These are phyloP conservation scores for Gossypium arboreum DNA, from an alignment of 345 rosid genomes.

Conservation along the genomic window DNA sequence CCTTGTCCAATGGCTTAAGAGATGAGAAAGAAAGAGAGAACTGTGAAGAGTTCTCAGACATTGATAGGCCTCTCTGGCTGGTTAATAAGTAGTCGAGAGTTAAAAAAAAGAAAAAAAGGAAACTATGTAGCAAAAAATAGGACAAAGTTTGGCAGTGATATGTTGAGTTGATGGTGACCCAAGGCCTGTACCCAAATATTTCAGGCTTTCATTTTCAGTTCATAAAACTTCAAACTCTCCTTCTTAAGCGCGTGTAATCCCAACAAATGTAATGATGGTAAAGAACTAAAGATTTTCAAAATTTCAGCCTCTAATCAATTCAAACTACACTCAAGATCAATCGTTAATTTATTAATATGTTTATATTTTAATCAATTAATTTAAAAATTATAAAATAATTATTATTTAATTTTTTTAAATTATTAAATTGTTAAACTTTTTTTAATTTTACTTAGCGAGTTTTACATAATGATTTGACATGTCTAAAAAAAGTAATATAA, in stretches of 20 bases:
- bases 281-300: too few species aligned
- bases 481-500: too few species aligned
- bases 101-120: neutral
- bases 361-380: too few species aligned
- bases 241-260: conserved; percentile 2
- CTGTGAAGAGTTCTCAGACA: too few species aligned
- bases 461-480: too few species aligned
- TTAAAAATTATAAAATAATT: too few species aligned
- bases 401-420: too few species aligned
- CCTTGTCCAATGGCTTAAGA: conserved; percentile 32
- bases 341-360: too few species aligned
- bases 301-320: too few species aligned
- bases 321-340: too few species aligned
- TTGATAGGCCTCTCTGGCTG: neutral
- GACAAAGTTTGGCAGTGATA: conserved; percentile 33
- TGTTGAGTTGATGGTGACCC: conserved; percentile 30
- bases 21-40: neutral
- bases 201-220: neutral
- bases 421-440: too few species aligned
- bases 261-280: too few species aligned
- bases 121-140: conserved; percentile 29
- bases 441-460: accelerated
- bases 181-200: conserved; percentile 6
- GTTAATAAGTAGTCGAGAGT: conserved; percentile 13
- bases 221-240: neutral